These are phyloP conservation scores for Coemansia sp. DNA, from an alignment of 192 early-diverging fungal species.

Conservation along the genomic window DNA sequence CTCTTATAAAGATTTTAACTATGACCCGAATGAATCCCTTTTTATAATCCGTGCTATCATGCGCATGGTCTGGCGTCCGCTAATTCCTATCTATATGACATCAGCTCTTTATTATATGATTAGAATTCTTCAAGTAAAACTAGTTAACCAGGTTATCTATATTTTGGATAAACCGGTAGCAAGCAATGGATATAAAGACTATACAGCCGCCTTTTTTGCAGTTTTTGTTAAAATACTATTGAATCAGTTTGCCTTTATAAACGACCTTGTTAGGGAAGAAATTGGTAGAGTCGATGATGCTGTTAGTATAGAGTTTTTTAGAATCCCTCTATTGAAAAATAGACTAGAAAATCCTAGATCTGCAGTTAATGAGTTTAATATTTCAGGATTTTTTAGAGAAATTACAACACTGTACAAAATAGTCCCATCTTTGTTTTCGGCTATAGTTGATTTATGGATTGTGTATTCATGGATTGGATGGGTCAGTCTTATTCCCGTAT, in stretches of 20 bases:
- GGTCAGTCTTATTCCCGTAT: conserved; percentile 19
- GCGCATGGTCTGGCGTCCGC: conserved; percentile 29
- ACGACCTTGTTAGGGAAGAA: not conserved
- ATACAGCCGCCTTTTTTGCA: not conserved
- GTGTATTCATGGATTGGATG: conserved; percentile 26
- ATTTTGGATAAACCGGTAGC: conserved; percentile 15
- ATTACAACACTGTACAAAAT: not conserved
- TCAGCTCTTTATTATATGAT: conserved; percentile 12
- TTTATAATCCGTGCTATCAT: conserved; percentile 42
- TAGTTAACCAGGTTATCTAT: conserved; percentile 19
- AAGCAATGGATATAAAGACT: conserved; percentile 23
- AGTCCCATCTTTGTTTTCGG: not conserved
- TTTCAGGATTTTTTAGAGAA: not conserved
- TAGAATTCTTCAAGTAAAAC: not conserved
- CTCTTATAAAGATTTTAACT: conserved; percentile 17
- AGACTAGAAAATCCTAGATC: conserved; percentile 14
- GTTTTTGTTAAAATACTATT: not conserved
- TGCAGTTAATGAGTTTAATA: not conserved
- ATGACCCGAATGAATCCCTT: conserved; percentile 29
- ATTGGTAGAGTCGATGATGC: conserved; percentile 2
- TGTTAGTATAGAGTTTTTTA: conserved; percentile 29
- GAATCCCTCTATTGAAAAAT: conserved; percentile 19
- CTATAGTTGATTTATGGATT: conserved; percentile 2
- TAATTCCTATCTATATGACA: conserved; percentile 26
- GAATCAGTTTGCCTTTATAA: not conserved